Percentiles rank a stretch among this genome's conserved stretches.
Conservation (phyloP, 768 basidiomycete genomes). For the Russula abietina region DNA sequence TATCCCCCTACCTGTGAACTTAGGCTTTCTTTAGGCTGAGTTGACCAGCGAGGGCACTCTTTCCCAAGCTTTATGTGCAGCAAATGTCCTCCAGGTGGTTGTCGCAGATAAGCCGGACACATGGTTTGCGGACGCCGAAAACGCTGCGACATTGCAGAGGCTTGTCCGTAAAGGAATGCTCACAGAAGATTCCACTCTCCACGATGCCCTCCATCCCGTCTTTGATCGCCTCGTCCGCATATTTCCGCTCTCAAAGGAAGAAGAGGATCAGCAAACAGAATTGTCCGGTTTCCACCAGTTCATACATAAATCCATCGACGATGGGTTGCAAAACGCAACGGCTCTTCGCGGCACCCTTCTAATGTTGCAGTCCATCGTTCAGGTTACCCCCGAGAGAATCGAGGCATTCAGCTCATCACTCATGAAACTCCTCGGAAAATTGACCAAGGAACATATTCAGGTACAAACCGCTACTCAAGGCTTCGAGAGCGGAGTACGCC, state of each 20-base stretch:
- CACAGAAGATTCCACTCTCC: slow-evolving; percentile 71
- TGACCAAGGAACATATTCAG: slow-evolving; percentile 78
- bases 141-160: slow-evolving; percentile 68
- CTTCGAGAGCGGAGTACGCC: slow-evolving; percentile 55
- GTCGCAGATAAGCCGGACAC: slow-evolving; percentile 73
- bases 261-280: slow-evolving; percentile 61
- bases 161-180: slow-evolving; percentile 83
- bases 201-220: slow-evolving; percentile 76
- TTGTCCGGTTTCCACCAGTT: slow-evolving; percentile 74
- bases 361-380: slow-evolving; percentile 81
- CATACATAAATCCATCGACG: slow-evolving; percentile 65
- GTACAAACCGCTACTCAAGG: slow-evolving; percentile 32
- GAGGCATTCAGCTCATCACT: slow-evolving; percentile 71
- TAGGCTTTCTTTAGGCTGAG: slow-evolving; percentile 50
- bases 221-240: slow-evolving; percentile 73
- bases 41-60: slow-evolving; percentile 60
- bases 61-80: slow-evolving; percentile 67
- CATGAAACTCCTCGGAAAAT: slow-evolving; percentile 77
- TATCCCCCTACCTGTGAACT: neutral
- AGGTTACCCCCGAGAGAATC: slow-evolving; percentile 73
- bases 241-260: slow-evolving; percentile 72
- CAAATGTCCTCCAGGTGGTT: slow-evolving; percentile 84
- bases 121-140: slow-evolving; percentile 62
- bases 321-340: slow-evolving; percentile 68
- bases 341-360: slow-evolving; percentile 75